Percentiles rank a stretch among this genome's conserved stretches.
These are phyloP conservation scores for Globisporangium cylindrosporum DNA, from an alignment of 352 stramenopile genomes.

Conservation along the genomic window DNA sequence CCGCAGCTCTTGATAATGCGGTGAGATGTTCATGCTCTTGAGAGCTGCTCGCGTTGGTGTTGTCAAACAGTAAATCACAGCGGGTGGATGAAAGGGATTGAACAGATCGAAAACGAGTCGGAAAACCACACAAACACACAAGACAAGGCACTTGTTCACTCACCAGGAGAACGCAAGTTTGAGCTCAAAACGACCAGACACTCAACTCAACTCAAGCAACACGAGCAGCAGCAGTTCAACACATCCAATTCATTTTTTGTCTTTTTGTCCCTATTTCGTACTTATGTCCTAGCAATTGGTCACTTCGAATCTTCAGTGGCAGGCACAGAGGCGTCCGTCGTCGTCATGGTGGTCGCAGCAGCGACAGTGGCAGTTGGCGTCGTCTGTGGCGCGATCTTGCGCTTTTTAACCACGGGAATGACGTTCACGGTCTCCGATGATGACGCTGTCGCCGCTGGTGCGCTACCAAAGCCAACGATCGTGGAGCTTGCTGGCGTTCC, in stretches of 20 bases:
- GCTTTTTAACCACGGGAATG: conserved; percentile 18
- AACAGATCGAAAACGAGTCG: neutral
- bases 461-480: conserved; percentile 54
- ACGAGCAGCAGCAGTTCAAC: neutral
- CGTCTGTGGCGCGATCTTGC: conserved; percentile 7
- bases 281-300: neutral
- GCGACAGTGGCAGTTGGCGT: neutral
- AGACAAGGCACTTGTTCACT: neutral
- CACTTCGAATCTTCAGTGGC: neutral
- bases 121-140: conserved; percentile 1
- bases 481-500: conserved; percentile 18
- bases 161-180: neutral
- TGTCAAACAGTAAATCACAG: neutral
- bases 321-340: neutral
- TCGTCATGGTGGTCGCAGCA: neutral
- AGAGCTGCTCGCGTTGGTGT: neutral
- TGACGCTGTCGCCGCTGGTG: conserved; percentile 8
- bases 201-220: neutral
- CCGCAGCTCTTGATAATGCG: conserved; percentile 25
- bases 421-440: conserved; percentile 51
- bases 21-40: neutral
- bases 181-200: neutral
- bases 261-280: conserved; percentile 2
- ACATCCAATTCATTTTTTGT: conserved; percentile 1
- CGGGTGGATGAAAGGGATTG: neutral